Percentiles rank a stretch among this genome's conserved stretches.
phyloP scores from a whole-genome alignment of 2,329 filamentous ascomycete species.

The Fusarium penzigii region DNA sequence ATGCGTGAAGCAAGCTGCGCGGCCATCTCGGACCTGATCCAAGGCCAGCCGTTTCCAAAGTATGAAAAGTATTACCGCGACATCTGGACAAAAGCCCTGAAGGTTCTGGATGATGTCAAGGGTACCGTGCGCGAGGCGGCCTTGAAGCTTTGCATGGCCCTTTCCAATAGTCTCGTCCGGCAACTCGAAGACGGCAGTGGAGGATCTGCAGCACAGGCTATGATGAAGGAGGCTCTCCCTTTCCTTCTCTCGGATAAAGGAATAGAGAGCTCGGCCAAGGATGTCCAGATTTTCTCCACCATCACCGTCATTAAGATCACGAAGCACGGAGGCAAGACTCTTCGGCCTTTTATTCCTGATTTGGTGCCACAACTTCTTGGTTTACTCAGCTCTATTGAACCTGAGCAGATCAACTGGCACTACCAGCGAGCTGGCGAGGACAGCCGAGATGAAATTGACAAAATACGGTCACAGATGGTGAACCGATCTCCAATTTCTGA shows the following conservation, averaged over 20 bases:
- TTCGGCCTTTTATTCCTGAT: conserved; percentile 78
- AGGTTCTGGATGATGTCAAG: conserved; percentile 95
- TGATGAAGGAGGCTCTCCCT: conserved; percentile 85
- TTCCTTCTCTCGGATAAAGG: conserved; percentile 89
- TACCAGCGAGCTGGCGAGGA: conserved; percentile 88
- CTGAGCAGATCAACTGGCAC: conserved; percentile 86
- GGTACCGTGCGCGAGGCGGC: conserved; percentile 82
- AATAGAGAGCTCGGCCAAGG: conserved; percentile 83
- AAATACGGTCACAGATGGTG: conserved; percentile 77
- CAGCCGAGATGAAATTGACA: conserved; percentile 87
- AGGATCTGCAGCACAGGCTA: conserved; percentile 69
- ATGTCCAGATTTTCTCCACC: conserved; percentile 83
- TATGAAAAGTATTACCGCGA: conserved; percentile 84
- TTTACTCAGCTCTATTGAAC: conserved; percentile 84
- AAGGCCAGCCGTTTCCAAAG: conserved; percentile 71
- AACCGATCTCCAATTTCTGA: conserved; percentile 88
- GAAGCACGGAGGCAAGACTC: conserved; percentile 79
- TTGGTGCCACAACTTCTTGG: conserved; percentile 81
- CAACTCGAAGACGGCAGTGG: conserved; percentile 78
- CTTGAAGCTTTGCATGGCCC: conserved; percentile 75
- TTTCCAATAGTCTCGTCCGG: conserved; percentile 83
- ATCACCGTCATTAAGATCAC: conserved; percentile 83
- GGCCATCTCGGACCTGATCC: conserved; percentile 84
- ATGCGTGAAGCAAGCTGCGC: conserved; percentile 90
- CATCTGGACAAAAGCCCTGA: conserved; percentile 84